Conservation (phyloP, 352 stramenopile genomes). For the Phytophthora cajani region DNA sequence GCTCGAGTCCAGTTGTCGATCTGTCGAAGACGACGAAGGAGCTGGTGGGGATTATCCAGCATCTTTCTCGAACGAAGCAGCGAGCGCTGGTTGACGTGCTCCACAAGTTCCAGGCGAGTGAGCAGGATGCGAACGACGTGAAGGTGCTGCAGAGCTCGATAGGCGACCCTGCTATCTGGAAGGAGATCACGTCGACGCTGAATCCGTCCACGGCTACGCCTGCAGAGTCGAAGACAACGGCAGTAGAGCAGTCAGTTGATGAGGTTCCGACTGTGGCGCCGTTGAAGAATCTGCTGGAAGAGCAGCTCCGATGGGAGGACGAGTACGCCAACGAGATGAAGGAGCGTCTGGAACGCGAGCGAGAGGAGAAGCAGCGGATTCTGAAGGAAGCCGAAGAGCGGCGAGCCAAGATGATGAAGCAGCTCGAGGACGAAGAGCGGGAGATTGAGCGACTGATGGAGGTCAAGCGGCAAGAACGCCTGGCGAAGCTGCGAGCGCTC, state of each 20-base stretch:
- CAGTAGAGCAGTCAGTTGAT: neutral
- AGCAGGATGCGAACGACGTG: conserved; percentile 60
- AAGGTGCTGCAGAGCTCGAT: conserved; percentile 66
- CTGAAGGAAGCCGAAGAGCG: conserved; percentile 61
- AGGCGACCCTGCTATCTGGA: conserved; percentile 78
- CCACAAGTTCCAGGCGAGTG: conserved; percentile 65
- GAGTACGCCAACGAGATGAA: conserved; percentile 64
- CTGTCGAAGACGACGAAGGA: conserved; percentile 65
- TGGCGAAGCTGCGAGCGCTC: conserved; percentile 60
- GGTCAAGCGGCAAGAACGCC: conserved; percentile 60
- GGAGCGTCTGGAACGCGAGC: conserved; percentile 47
- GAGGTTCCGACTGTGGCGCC: conserved; percentile 10
- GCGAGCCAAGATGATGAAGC: conserved; percentile 59
- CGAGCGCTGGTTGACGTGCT: conserved; percentile 64
- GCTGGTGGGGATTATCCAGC: conserved; percentile 70
- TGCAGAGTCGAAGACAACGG: neutral
- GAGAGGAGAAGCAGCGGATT: conserved; percentile 56
- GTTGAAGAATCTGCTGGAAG: conserved; percentile 55
- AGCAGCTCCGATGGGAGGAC: conserved; percentile 71
- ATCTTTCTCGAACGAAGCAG: conserved; percentile 75
- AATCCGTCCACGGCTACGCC: conserved; percentile 14
- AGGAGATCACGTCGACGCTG: conserved; percentile 60
- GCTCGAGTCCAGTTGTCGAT: conserved; percentile 6
- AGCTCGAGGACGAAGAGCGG: conserved; percentile 78
- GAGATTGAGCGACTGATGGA: conserved; percentile 76